Base-by-base conservation (phyloP, 2,329 filamentous ascomycete species). In the Zalaria obscura region DNA sequence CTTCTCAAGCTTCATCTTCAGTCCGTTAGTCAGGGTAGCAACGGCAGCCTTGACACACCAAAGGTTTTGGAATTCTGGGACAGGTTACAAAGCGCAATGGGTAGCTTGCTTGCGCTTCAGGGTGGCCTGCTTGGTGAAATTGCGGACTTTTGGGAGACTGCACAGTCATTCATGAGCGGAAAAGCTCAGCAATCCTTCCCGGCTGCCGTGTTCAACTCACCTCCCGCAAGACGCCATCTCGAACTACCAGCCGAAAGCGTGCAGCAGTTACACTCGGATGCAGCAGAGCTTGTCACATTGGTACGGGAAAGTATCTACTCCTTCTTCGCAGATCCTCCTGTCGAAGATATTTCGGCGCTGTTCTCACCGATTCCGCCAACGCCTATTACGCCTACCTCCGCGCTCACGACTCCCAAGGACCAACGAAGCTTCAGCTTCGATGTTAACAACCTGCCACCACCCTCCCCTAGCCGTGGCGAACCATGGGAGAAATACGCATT, bases 401-500 rank as follows among this genome's bases (percentile, higher is more conserved):
- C 75, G 2, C 70, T 73, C 3, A 72, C 73, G 11, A 63, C 72
- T 1, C 74, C 78, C 6, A 64, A 66, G 41, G 82, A 85, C 50
- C 78, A 81, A 36, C 76, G 83, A 1, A 50, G 46, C 27, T 89
- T 93, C 61, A 82, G 79, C 42, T 76, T 94, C 45, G 86, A 94
- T 54, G 70, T 76, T 0, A 81, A 75, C 54, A 87, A 83, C 47
- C 67, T 84, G 2, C 88, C 86, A 1, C 78, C 80, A 1, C 85
- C 83, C 0, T 84, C 86, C 0, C 83, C 62, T 4, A 59, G 73
- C 50, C 75, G 75, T 36, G 89, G 88, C 4, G 86, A 94, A 52
- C 67, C 80, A 0, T 96, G 87, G 86, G 91, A 96, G 82, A 89
- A 64, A 77, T 91, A 64, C 59, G 89, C 88, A 0, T 98, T 96